phyloP scores from a whole-genome alignment of 495 filamentous ascomycete genomes.

The Collariella sp. region DNA sequence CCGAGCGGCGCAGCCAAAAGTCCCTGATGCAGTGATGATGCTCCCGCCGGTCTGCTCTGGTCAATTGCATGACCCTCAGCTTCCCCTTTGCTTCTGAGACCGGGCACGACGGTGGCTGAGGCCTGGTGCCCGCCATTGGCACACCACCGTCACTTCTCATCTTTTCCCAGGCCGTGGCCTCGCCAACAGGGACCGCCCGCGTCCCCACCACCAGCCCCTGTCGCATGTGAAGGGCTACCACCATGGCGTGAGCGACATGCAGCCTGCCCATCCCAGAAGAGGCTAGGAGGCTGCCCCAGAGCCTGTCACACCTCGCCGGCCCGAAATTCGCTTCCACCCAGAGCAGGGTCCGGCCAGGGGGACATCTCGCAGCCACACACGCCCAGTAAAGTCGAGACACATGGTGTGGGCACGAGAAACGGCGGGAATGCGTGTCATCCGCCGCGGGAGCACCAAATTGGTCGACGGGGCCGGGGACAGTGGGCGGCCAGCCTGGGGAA shows the following conservation, averaged over 20 bases:
- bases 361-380: slow-evolving; percentile 16
- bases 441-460: slow-evolving; percentile 1
- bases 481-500: not conserved
- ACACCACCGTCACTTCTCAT: slow-evolving; percentile 3
- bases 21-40: not conserved
- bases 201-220: slow-evolving; percentile 8
- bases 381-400: slow-evolving; percentile 21
- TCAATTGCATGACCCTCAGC: not conserved
- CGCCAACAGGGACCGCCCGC: slow-evolving; percentile 4
- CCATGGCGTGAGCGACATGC: slow-evolving; percentile 15
- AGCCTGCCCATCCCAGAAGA: slow-evolving; percentile 21
- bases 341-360: slow-evolving; percentile 13
- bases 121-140: not conserved
- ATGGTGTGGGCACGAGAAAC: slow-evolving; percentile 9
- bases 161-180: not conserved
- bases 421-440: slow-evolving; percentile 18
- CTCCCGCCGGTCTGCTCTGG: not conserved
- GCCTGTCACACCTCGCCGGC: slow-evolving; percentile 23
- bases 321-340: slow-evolving; percentile 9
- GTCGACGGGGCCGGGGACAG: not conserved
- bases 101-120: not conserved
- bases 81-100: not conserved
- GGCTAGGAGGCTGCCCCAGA: not conserved
- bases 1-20: not conserved
- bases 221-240: slow-evolving; percentile 3